Conservation (phyloP, 2,329 filamentous ascomycete species). For the Botryotinia calthae region DNA sequence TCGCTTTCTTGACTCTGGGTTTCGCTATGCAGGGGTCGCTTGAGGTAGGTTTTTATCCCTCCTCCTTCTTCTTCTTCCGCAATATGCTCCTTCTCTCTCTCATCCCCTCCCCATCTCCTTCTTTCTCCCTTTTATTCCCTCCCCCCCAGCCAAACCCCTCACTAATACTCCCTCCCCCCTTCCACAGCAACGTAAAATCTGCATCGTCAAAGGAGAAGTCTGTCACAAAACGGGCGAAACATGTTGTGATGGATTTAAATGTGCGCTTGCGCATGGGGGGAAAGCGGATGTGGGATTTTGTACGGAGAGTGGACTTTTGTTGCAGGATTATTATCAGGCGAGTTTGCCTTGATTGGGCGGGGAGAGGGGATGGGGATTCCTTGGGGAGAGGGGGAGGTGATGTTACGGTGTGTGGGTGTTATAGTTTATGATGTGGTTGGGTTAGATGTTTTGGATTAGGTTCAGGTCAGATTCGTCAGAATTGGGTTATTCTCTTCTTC, state of each 20-base stretch:
- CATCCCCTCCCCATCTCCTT: no score
- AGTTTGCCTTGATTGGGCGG: not conserved
- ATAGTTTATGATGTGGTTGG: not conserved
- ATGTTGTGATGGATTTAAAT: conserved; percentile 2
- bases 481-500: no score
- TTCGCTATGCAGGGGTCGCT: not conserved
- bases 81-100: no score
- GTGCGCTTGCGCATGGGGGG: conserved; percentile 11
- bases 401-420: not conserved
- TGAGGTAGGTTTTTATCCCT: not conserved
- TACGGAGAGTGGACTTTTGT: not conserved
- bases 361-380: no score
- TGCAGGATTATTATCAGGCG: conserved; percentile 3
- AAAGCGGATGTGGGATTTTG: conserved; percentile 6
- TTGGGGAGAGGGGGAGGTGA: not conserved
- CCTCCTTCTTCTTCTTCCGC: no score
- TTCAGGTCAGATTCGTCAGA: not conserved
- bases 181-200: not conserved
- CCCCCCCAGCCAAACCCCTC: not conserved
- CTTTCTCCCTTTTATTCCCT: no score
- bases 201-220: not conserved
- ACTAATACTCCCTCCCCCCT: no score
- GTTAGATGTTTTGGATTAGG: not conserved
- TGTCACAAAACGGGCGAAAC: not conserved
- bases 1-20: not conserved